A percentile compares a stretch with the other conserved stretches of the same genome.
These are phyloP conservation scores for Xanthoconium stramineum DNA, from an alignment of 768 basidiomycete genomes.

Conservation along the genomic window DNA sequence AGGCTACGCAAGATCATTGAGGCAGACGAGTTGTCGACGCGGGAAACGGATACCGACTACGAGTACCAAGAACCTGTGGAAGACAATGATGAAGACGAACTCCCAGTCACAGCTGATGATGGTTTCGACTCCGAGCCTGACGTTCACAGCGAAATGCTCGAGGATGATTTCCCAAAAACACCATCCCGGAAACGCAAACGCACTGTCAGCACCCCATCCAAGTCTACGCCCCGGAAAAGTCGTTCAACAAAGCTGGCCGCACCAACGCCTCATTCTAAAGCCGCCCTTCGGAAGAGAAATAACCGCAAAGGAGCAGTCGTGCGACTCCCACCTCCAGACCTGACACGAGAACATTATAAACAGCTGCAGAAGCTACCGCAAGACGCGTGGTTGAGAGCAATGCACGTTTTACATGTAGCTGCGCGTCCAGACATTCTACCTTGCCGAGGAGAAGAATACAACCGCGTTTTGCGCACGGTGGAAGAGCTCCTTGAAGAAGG, in stretches of 20 bases:
- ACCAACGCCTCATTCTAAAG: constrained; percentile 77
- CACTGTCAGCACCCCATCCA: constrained; percentile 23
- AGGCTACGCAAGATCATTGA: constrained; percentile 22
- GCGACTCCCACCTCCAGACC: constrained; percentile 35
- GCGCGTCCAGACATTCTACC: constrained; percentile 87
- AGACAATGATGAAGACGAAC: constrained; percentile 21
- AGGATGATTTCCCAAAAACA: constrained; percentile 42
- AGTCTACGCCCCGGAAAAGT: constrained; percentile 35
- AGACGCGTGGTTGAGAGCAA: constrained; percentile 83
- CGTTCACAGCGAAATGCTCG: constrained; percentile 21
- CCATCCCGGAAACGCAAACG: constrained; percentile 55
- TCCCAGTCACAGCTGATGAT: constrained; percentile 10
- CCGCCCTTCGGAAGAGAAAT: constrained; percentile 49
- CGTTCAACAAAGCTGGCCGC: constrained; percentile 44
- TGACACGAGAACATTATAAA: constrained; percentile 36
- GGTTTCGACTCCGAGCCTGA: constrained; percentile 29
- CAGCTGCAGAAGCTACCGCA: constrained; percentile 52
- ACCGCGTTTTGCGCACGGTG: constrained; percentile 67
- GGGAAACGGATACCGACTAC: constrained; percentile 21
- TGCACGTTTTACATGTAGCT: constrained; percentile 91
- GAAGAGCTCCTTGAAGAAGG: constrained; percentile 88
- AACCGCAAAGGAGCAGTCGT: constrained; percentile 28
- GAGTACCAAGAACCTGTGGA: constrained; percentile 19
- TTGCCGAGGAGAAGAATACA: constrained; percentile 85
- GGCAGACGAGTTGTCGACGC: constrained; percentile 18